These are phyloP conservation scores for Pseudozyma thailandica DNA, from an alignment of 1,284 basidiomycete genomes.

Conservation along the genomic window DNA sequence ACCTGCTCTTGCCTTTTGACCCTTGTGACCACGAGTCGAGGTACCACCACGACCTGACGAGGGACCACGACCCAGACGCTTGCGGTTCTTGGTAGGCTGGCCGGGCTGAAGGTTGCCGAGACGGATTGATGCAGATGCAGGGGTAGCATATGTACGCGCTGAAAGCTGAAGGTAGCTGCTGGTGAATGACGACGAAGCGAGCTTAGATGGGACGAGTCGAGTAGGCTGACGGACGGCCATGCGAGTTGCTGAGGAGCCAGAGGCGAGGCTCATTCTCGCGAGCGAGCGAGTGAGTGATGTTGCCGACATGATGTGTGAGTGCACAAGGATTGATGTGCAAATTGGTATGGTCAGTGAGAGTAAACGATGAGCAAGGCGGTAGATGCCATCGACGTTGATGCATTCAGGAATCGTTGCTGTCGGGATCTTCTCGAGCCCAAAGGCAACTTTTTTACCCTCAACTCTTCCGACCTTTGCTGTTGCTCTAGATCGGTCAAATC, in stretches of 20 bases:
- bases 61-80: slow-evolving; percentile 92
- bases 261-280: slow-evolving; percentile 29
- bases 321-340: neutral
- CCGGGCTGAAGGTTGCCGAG: slow-evolving; percentile 47
- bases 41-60: slow-evolving; percentile 90
- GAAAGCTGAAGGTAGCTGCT: slow-evolving; percentile 1
- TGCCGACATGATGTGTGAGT: slow-evolving; percentile 24
- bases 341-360: neutral
- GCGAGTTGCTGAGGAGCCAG: slow-evolving; percentile 21
- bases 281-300: slow-evolving; percentile 37
- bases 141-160: slow-evolving; percentile 32
- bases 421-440: neutral
- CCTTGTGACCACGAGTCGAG: slow-evolving; percentile 92
- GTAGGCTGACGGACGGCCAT: slow-evolving; percentile 11
- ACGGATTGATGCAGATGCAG: slow-evolving; percentile 28
- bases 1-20: slow-evolving; percentile 91
- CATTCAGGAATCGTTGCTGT: no score
- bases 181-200: slow-evolving; percentile 14
- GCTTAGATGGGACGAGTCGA: slow-evolving; percentile 8
- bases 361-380: neutral
- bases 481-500: neutral
- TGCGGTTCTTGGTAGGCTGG: slow-evolving; percentile 71
- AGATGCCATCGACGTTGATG: neutral
- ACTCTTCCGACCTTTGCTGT: neutral
- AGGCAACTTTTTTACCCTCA: neutral